Evolutionary conservation across 1,139 yeast genomes (phyloP), one percentile per base, ranked within the genome.

Genomic region (Geotrichum restrictum): DNA sequence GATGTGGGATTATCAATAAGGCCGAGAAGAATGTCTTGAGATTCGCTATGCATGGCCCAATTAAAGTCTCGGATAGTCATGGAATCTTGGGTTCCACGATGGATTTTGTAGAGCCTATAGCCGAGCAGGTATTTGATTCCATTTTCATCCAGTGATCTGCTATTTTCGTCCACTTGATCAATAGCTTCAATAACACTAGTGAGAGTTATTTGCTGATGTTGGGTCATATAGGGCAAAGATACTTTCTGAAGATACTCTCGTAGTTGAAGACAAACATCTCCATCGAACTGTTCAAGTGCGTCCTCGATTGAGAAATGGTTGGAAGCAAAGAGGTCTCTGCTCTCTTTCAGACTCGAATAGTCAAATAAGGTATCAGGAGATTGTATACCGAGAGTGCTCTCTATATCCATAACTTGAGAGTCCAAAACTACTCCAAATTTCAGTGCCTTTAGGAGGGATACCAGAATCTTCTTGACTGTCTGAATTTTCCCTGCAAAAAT

Each of bases 141-240:
- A 66, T 85, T 85, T 24, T 74, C 74, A 67, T 91, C 98, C 22
- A 88, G 68, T 1, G 82, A 72, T 11, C 70, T 58, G n/a, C 71
- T 65, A 44, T 77, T 72, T 51, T 75, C 73, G 16, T 77, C 74
- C 6, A 88, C 75, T 22, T 79, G 81, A 37, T 75, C 73, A 18
- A 86, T 71, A 1, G 89, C 83, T 46, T 79, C 81, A 11, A 88
- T 75, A 1, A 88, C 81, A 14, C 87, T 80, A 1, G 84, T 76
- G 40, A 91, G 76, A 0, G 96, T 88, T 27, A 85, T 82, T 64
- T 91, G 98, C 64, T 91, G 97, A 69, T 91, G 97, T 57, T 96
- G 80, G 0, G 96, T 88, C 45, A 91, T 68, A 57, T 84, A 83
- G 0, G 97, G 97, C 29, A 91, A 71, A 0, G 93, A 77, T 1